A percentile compares a stretch with the other conserved stretches of the same genome.
Evolutionary conservation across 1,284 basidiomycete species (phyloP).

Genomic region (Boletus semigastroideus): DNA sequence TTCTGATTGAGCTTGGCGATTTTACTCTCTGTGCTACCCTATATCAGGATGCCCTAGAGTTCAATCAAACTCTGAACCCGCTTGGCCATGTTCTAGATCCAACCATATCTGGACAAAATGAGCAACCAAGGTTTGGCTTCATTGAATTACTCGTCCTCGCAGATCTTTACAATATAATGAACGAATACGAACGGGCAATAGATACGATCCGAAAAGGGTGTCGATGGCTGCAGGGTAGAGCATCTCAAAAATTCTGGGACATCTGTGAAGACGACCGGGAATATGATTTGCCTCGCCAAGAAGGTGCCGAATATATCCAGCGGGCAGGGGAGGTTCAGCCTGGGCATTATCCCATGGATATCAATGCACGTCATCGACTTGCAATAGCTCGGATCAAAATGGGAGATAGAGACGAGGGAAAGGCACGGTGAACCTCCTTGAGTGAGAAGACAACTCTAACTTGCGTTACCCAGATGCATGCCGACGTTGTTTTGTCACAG

Average conservation of each 20-base stretch:
- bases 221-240: slow-evolving; percentile 87
- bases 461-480: slow-evolving; percentile 49
- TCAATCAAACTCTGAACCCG: slow-evolving; percentile 43
- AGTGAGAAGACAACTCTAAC: neutral
- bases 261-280: slow-evolving; percentile 85
- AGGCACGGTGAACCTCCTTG: slow-evolving; percentile 1
- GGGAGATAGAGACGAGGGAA: slow-evolving; percentile 58
- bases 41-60: slow-evolving; percentile 42
- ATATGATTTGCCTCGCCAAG: slow-evolving; percentile 45
- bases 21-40: slow-evolving; percentile 48
- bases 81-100: slow-evolving; percentile 46
- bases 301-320: slow-evolving; percentile 7
- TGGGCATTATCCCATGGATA: slow-evolving; percentile 13
- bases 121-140: slow-evolving; percentile 47
- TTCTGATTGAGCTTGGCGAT: slow-evolving; percentile 60
- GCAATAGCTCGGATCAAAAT: slow-evolving; percentile 83
- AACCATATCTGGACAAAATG: slow-evolving; percentile 46
- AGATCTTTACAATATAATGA: slow-evolving; percentile 77
- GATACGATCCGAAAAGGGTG: slow-evolving; percentile 74
- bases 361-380: slow-evolving; percentile 70
- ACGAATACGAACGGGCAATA: slow-evolving; percentile 69
- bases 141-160: slow-evolving; percentile 77
- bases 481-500: slow-evolving; percentile 65
- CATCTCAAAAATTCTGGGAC: slow-evolving; percentile 80
- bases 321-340: slow-evolving; percentile 16